Percentiles rank a stretch among this genome's conserved stretches.
Evolutionary conservation across 106 monocot genomes (phyloP).

Genomic region (Xerophyta viscosa): DNA sequence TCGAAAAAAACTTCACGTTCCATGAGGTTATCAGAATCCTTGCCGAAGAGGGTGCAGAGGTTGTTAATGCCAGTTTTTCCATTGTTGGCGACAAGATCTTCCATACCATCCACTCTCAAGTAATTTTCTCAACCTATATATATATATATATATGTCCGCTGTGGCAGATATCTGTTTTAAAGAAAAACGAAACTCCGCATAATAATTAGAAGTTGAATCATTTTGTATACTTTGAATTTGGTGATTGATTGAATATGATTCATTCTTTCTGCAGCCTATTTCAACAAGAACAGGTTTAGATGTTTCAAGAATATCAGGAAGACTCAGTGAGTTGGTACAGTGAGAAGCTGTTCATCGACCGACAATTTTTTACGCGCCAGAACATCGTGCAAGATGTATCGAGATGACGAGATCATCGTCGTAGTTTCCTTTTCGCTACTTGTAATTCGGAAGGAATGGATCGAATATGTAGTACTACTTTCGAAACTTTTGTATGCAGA

Average conservation of each 20-base stretch:
- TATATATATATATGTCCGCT: too few species aligned
- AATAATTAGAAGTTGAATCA: not conserved
- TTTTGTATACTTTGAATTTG: not conserved
- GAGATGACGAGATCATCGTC: too few species aligned
- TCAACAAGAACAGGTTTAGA: not conserved
- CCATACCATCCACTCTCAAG: slow-evolving; percentile 65
- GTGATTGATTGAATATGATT: not conserved
- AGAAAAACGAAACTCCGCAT: too few species aligned
- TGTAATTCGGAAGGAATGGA: too few species aligned
- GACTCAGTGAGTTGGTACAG: not conserved
- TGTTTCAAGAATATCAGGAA: not conserved
- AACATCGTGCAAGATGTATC: too few species aligned
- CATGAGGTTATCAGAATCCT: slow-evolving; percentile 40
- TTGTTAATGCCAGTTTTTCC: slow-evolving; percentile 58
- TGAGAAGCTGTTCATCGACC: too few species aligned
- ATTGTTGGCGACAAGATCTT: slow-evolving; percentile 49
- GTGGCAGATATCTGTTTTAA: too few species aligned
- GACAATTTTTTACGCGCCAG: too few species aligned
- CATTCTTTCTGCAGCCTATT: not conserved
- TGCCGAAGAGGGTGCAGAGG: slow-evolving; percentile 76
- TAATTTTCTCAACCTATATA: not conserved
- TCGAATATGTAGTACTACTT: too few species aligned
- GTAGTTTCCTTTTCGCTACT: too few species aligned
- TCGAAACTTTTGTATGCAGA: too few species aligned
- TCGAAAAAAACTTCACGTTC: slow-evolving; percentile 21